These are phyloP conservation scores for Gentiana straminea DNA, from an alignment of 257 asterid species.

Conservation along the genomic window DNA sequence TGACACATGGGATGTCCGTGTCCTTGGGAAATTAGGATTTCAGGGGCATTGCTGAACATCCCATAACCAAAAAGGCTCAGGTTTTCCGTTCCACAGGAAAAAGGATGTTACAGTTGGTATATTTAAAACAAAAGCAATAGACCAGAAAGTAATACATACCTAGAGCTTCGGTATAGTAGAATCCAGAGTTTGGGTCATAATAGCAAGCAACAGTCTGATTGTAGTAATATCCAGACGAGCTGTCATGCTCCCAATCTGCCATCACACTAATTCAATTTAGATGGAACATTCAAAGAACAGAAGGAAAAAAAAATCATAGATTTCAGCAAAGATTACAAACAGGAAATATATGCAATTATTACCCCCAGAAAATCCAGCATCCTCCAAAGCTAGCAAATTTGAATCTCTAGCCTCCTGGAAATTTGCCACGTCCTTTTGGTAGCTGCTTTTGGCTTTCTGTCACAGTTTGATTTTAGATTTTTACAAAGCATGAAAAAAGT, in stretches of 20 bases:
- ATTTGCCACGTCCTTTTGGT: constrained; percentile 76
- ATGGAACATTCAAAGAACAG: neutral
- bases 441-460: constrained; percentile 94
- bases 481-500: too few species aligned
- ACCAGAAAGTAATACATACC: constrained; percentile 32
- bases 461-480: neutral
- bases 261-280: constrained; percentile 8
- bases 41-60: too few species aligned
- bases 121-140: neutral
- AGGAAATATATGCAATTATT: constrained; percentile 7
- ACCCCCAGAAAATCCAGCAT: constrained; percentile 73
- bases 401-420: constrained; percentile 59
- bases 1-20: too few species aligned
- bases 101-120: too few species aligned
- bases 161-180: constrained; percentile 78
- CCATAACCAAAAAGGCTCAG: too few species aligned
- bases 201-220: constrained; percentile 44
- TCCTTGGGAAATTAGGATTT: too few species aligned
- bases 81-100: too few species aligned
- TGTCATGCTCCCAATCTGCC: constrained; percentile 80
- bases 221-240: constrained; percentile 75
- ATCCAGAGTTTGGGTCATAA: constrained; percentile 93
- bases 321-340: constrained; percentile 2
- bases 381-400: constrained; percentile 43
- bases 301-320: constrained; percentile 1